Evolutionary conservation across 169 alveolate species (phyloP).

Genomic region (Pseudocohnilembus persalinus): DNA sequence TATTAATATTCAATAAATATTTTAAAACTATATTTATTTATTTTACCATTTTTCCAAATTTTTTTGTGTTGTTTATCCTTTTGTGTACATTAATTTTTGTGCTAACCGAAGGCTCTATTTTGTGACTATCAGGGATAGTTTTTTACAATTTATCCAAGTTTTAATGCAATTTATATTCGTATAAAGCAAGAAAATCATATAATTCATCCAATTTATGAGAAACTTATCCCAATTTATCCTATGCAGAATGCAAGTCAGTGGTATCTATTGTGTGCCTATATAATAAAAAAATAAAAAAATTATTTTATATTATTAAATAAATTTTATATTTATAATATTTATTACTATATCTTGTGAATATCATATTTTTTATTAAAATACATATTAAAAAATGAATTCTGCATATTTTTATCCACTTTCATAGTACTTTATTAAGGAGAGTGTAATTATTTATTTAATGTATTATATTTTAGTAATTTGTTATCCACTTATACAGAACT

Average conservation of each 20-base stretch:
- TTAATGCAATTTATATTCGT: neutral
- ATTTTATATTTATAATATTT: too few species aligned
- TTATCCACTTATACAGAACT: too few species aligned
- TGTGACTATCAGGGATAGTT: neutral
- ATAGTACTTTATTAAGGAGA: too few species aligned
- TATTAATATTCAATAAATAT: neutral
- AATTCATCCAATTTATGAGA: neutral
- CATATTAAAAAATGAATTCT: too few species aligned
- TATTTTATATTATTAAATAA: too few species aligned
- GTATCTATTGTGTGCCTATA: neutral
- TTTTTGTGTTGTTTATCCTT: neutral
- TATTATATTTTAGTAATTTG: too few species aligned
- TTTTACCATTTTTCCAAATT: neutral
- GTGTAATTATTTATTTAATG: too few species aligned
- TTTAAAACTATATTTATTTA: too few species aligned
- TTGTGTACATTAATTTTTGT: neutral
- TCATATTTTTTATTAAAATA: too few species aligned
- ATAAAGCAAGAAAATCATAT: neutral
- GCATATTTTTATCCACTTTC: too few species aligned
- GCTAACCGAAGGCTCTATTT: neutral
- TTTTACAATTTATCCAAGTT: neutral
- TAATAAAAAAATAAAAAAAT: too few species aligned
- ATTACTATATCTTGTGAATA: too few species aligned
- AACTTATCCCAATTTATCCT: neutral
- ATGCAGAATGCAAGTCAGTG: neutral